Conservation (phyloP, 2,329 filamentous ascomycete genomes). For the Aspergillus melleus region DNA sequence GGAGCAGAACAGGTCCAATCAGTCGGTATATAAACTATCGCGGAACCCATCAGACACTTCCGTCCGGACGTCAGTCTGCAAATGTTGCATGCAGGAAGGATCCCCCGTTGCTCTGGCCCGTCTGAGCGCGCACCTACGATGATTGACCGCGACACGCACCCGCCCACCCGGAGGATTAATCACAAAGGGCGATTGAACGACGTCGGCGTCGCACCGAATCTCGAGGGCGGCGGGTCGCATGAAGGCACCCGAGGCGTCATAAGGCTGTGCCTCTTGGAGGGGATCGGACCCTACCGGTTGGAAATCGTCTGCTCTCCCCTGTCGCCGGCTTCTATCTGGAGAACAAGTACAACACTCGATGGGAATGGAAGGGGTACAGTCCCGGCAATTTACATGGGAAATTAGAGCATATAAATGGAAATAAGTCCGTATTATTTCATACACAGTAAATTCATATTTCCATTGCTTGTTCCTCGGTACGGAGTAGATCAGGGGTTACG, state of each 20-base stretch:
- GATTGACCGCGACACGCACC: neutral
- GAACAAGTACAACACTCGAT: no score
- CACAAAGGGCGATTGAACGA: neutral
- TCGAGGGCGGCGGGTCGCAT: conserved; percentile 3
- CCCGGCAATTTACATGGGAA: no score
- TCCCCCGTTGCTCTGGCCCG: no score
- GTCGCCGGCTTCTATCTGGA: no score
- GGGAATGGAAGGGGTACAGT: no score
- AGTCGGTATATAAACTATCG: neutral
- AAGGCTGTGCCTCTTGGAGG: neutral
- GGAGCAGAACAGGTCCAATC: neutral
- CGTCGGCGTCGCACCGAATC: neutral
- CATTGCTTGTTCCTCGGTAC: neutral
- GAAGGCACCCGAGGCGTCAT: neutral
- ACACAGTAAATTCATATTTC: no score
- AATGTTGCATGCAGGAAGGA: neutral
- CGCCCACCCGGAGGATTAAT: conserved; percentile 2
- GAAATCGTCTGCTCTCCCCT: no score
- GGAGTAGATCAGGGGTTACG: neutral
- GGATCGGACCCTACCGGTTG: neutral
- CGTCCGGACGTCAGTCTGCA: neutral
- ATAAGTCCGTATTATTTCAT: no score
- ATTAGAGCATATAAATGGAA: no score
- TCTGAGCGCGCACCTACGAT: no score
- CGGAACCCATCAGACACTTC: neutral